These are phyloP conservation scores for Amanita brunnescens DNA, from an alignment of 768 basidiomycete genomes.

Conservation along the genomic window DNA sequence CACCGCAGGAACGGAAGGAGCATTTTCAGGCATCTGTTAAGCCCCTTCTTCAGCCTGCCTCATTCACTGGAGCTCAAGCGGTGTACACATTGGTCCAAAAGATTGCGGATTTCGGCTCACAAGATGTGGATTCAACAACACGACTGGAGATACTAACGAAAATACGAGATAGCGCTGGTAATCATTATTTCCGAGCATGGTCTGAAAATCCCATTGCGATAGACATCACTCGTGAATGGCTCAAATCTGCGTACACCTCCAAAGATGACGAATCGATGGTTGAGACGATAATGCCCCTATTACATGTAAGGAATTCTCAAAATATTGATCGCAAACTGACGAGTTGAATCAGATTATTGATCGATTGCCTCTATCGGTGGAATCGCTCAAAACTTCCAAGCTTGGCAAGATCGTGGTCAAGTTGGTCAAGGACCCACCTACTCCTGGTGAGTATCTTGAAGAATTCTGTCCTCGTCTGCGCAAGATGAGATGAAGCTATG, in stretches of 20 bases:
- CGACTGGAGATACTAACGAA: slow-evolving; percentile 72
- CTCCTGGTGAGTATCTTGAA: slow-evolving; percentile 59
- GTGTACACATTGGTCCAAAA: slow-evolving; percentile 52
- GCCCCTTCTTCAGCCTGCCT: slow-evolving; percentile 46
- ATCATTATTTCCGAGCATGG: slow-evolving; percentile 85
- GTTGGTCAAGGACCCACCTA: slow-evolving; percentile 65
- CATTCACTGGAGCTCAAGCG: slow-evolving; percentile 62
- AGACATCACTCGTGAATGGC: slow-evolving; percentile 75
- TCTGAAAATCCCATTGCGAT: slow-evolving; percentile 67
- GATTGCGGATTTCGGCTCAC: slow-evolving; percentile 50
- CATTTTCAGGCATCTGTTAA: slow-evolving; percentile 43
- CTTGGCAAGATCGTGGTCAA: slow-evolving; percentile 75
- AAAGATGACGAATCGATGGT: slow-evolving; percentile 44
- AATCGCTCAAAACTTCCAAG: slow-evolving; percentile 60
- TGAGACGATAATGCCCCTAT: slow-evolving; percentile 78
- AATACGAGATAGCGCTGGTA: slow-evolving; percentile 76
- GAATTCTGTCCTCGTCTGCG: background rate
- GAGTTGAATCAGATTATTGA: slow-evolving; percentile 58
- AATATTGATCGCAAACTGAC: background rate
- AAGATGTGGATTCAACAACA: slow-evolving; percentile 54
- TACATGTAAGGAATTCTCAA: slow-evolving; percentile 55
- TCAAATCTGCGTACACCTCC: slow-evolving; percentile 57
- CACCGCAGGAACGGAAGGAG: slow-evolving; percentile 45
- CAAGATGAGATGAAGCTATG: background rate
- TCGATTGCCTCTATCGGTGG: slow-evolving; percentile 67